Conservation (phyloP, 768 basidiomycete genomes). For the Kwoniella sp. region DNA sequence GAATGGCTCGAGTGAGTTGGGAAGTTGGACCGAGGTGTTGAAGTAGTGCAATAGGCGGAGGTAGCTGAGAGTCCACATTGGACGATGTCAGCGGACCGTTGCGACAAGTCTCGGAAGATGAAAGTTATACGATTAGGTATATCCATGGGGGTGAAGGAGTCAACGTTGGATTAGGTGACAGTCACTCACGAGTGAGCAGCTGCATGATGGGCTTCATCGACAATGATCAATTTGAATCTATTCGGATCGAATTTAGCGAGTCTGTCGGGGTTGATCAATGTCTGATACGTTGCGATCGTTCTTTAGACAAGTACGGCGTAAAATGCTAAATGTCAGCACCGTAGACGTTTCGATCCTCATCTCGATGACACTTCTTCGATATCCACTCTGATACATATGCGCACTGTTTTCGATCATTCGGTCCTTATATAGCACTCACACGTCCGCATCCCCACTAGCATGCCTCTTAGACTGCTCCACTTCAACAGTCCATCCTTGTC, state of each 20-base stretch:
- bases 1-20: slow-evolving; percentile 53
- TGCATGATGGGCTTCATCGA: slow-evolving; percentile 95
- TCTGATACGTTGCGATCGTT: slow-evolving; percentile 60
- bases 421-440: slow-evolving; percentile 63
- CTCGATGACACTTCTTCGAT: neutral
- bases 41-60: slow-evolving; percentile 82
- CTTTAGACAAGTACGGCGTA: slow-evolving; percentile 25
- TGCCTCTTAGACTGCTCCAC: slow-evolving; percentile 82
- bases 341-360: neutral
- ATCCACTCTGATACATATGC: neutral
- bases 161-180: no score
- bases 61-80: slow-evolving; percentile 64
- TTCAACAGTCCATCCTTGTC: slow-evolving; percentile 75
- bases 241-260: slow-evolving; percentile 74
- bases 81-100: neutral
- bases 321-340: no score
- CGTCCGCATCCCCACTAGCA: slow-evolving; percentile 78
- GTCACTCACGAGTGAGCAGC: slow-evolving; percentile 78
- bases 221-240: slow-evolving; percentile 71
- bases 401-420: neutral
- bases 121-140: no score
- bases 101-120: no score
- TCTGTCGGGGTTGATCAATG: slow-evolving; percentile 66
- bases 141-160: no score
- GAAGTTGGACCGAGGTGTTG: slow-evolving; percentile 61